Conservation (phyloP, 345 rosid species). For the Schrenkiella parvula region DNA sequence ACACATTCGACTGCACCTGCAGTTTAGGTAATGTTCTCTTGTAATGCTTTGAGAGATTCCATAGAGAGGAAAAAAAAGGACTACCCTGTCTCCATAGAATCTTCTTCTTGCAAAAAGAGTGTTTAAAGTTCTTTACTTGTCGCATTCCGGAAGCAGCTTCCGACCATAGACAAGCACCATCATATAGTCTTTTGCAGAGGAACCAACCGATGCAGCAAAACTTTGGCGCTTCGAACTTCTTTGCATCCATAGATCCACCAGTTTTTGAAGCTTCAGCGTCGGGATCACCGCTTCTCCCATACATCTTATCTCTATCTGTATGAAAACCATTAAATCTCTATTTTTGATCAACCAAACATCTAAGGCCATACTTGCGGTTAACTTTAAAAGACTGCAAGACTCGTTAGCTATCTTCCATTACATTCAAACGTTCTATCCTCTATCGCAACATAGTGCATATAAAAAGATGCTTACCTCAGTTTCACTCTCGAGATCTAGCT, state of each 20-base stretch:
- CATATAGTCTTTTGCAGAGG: slow-evolving; percentile 73
- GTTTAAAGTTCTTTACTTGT: background rate
- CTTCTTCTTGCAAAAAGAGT: slow-evolving; percentile 7
- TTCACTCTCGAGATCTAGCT: slow-evolving; percentile 64
- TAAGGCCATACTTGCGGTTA: background rate
- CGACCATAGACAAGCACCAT: slow-evolving; percentile 75
- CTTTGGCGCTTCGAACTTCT: slow-evolving; percentile 46
- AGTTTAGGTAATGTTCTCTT: background rate
- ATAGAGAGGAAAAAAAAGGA: background rate
- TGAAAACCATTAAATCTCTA: background rate
- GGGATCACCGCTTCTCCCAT: slow-evolving; percentile 71
- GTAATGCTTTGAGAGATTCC: background rate
- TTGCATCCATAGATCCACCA: slow-evolving; percentile 71
- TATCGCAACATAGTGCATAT: slow-evolving; percentile 2
- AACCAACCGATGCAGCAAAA: slow-evolving; percentile 52
- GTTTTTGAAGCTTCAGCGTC: slow-evolving; percentile 43
- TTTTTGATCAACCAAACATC: background rate
- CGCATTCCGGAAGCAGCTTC: slow-evolving; percentile 32
- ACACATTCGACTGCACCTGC: background rate
- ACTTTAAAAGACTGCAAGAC: background rate
- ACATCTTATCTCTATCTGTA: slow-evolving; percentile 80
- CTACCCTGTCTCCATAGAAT: background rate
- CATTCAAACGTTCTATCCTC: background rate
- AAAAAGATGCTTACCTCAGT: slow-evolving; percentile 57
- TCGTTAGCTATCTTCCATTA: background rate